Evolutionary conservation across 352 stramenopile genomes (phyloP), one percentile per base, ranked within the genome.

Genomic region (Phytophthora aleatoria): DNA sequence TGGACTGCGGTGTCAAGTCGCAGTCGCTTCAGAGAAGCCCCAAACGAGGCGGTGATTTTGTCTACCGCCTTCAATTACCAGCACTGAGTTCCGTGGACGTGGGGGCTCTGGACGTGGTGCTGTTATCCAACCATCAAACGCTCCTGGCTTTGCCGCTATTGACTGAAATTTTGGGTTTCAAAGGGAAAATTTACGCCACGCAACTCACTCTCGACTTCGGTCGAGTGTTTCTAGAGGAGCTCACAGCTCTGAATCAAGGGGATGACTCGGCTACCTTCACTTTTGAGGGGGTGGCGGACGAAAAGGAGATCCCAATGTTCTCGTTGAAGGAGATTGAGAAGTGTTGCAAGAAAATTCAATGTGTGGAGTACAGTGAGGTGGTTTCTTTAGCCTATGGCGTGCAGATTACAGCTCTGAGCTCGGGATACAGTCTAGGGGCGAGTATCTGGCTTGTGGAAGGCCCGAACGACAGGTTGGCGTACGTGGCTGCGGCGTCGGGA

Each of bases 81-180:
- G 74, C 65, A 47, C 57, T 88, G 36, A 65, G 60, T 30, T 66
- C 73, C 27, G 63, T 92, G 13, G 87, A 94, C 47, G 69, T 89
- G 27, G 71, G 65, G 20, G 78, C 85, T 50, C 69, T 96, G 11
- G 86, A 96, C 39, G 71, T 83, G 15, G 60, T 96, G 39, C 58
- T 96, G 12, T 30, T 96, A 26, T 96, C 87, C 15, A 94, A 93
- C 64, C 77, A 87, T 49, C 58, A 67, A 44, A 88, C 74, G 50
- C 65, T 94, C 42, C 72, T 94, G 35, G 85, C 84, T 43, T 66
- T 96, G 41, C 85, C 87, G 13, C 74, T 94, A n/a, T 64, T 96
- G 28, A 92, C 78, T 2, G 74, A 94, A 50, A 63, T 73, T 50
- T 67, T 94, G 42, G 81, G 85, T 33, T 96, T 96, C 58, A 74